These are phyloP conservation scores for Nitzschia sp. DNA, from an alignment of 108 stramenopile genomes.

Conservation along the genomic window DNA sequence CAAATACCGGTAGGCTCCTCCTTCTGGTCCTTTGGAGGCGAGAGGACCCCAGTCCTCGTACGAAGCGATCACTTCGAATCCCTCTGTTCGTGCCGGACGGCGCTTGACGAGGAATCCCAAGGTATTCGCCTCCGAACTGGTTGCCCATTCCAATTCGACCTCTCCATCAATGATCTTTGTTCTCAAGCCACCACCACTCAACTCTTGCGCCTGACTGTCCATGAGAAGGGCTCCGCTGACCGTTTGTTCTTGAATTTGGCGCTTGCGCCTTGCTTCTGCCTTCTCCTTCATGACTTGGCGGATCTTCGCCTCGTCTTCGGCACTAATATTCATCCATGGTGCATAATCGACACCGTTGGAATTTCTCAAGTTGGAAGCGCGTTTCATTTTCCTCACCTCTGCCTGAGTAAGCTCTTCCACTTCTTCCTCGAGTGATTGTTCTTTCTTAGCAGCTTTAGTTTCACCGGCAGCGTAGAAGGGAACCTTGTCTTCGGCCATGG, in stretches of 20 bases:
- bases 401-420: slow-evolving; percentile 63
- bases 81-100: slow-evolving; percentile 80
- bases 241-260: slow-evolving; percentile 57
- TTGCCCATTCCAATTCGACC: slow-evolving; percentile 88
- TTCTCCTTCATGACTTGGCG: slow-evolving; percentile 66
- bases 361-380: slow-evolving; percentile 75
- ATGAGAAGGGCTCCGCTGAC: slow-evolving; percentile 69
- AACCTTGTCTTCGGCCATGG: slow-evolving; percentile 11
- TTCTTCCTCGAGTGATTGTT: slow-evolving; percentile 59
- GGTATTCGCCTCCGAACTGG: slow-evolving; percentile 66
- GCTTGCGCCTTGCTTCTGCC: slow-evolving; percentile 72
- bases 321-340: slow-evolving; percentile 87
- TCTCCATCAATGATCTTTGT: slow-evolving; percentile 71
- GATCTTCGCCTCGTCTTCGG: slow-evolving; percentile 72
- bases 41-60: slow-evolving; percentile 84
- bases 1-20: slow-evolving; percentile 76
- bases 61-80: slow-evolving; percentile 65
- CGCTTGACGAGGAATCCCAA: slow-evolving; percentile 86
- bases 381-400: slow-evolving; percentile 64
- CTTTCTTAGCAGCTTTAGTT: background rate
- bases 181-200: slow-evolving; percentile 76
- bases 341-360: slow-evolving; percentile 84
- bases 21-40: slow-evolving; percentile 65
- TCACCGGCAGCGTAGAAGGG: slow-evolving; percentile 15
- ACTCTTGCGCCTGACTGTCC: slow-evolving; percentile 85